These are phyloP conservation scores for Pyrenochaeta sp. DNA, from an alignment of 2,329 filamentous ascomycete species.

Conservation along the genomic window DNA sequence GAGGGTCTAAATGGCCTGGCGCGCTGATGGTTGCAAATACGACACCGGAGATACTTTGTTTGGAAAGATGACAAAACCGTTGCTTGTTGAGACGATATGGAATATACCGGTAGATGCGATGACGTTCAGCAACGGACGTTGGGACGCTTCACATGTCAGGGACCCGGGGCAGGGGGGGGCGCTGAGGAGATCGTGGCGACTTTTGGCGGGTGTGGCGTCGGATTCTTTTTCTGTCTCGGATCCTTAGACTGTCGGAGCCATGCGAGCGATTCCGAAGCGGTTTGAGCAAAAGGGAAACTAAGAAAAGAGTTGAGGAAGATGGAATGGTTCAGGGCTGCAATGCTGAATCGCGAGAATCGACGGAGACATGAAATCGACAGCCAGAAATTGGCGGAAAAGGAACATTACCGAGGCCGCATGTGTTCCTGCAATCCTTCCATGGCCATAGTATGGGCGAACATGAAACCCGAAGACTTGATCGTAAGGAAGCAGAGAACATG, in stretches of 20 bases:
- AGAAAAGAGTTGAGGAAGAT: too few relatives aligned
- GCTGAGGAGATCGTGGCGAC: not conserved
- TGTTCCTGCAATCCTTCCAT: not conserved
- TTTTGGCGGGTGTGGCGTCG: not conserved
- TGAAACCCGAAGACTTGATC: not conserved
- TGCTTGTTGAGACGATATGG: not conserved
- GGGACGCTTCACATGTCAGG: not conserved
- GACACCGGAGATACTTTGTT: too few relatives aligned
- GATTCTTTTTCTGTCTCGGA: not conserved
- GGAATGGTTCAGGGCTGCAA: too few relatives aligned
- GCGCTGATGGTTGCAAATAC: too few relatives aligned
- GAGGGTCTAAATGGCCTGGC: too few relatives aligned
- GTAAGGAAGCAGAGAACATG: too few relatives aligned
- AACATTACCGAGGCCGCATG: not conserved
- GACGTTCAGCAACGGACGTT: not conserved
- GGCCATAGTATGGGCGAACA: not conserved
- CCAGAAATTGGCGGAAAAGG: not conserved
- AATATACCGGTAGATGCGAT: not conserved
- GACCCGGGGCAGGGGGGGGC: not conserved
- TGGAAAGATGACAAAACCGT: not conserved
- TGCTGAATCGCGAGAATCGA: too few relatives aligned
- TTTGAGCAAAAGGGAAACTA: too few relatives aligned
- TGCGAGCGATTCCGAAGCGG: too few relatives aligned
- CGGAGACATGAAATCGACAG: not conserved
- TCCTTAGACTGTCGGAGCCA: too few relatives aligned